Conservation (phyloP, 1,284 basidiomycete genomes). For the Heliocybe sulcata region DNA sequence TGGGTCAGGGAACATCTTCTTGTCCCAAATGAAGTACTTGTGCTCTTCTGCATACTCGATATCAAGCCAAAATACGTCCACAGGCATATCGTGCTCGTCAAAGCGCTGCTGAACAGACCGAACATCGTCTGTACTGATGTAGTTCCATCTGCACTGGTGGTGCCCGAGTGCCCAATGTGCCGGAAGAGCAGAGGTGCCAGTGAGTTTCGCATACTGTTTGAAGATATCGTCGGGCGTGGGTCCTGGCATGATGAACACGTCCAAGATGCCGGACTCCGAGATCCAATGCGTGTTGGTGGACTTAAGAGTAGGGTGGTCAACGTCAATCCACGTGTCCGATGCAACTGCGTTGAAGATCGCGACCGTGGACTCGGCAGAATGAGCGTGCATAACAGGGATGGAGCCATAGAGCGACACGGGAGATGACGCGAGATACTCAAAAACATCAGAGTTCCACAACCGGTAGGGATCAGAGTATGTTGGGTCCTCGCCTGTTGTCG, state of each 20-base stretch:
- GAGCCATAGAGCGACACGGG: constrained; percentile 90
- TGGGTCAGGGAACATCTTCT: constrained; percentile 89
- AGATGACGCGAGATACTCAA: constrained; percentile 91
- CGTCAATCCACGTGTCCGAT: constrained; percentile 95
- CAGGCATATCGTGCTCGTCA: constrained; percentile 90
- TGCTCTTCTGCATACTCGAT: constrained; percentile 95
- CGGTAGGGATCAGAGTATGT: constrained; percentile 89
- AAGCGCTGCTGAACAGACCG: constrained; percentile 84
- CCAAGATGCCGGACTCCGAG: constrained; percentile 93
- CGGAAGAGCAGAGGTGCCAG: constrained; percentile 83
- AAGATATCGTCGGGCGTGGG: constrained; percentile 80
- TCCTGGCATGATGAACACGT: constrained; percentile 90
- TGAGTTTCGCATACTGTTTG: constrained; percentile 79
- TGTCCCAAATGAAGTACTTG: constrained; percentile 98
- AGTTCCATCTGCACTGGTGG: constrained; percentile 99
- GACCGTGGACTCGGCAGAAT: constrained; percentile 79
- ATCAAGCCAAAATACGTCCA: constrained; percentile 98
- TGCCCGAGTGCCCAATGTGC: constrained; percentile 91
- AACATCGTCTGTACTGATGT: constrained; percentile 87
- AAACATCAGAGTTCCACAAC: constrained; percentile 95
- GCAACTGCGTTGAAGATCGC: constrained; percentile 88
- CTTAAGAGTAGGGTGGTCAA: constrained; percentile 57
- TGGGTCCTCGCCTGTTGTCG: constrained; percentile 66
- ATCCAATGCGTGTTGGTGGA: constrained; percentile 92
- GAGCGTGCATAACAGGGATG: constrained; percentile 92